A percentile compares a stretch with the other conserved stretches of the same genome.
These are phyloP conservation scores for Lactifluus echinatus DNA, from an alignment of 768 basidiomycete species.

Conservation along the genomic window DNA sequence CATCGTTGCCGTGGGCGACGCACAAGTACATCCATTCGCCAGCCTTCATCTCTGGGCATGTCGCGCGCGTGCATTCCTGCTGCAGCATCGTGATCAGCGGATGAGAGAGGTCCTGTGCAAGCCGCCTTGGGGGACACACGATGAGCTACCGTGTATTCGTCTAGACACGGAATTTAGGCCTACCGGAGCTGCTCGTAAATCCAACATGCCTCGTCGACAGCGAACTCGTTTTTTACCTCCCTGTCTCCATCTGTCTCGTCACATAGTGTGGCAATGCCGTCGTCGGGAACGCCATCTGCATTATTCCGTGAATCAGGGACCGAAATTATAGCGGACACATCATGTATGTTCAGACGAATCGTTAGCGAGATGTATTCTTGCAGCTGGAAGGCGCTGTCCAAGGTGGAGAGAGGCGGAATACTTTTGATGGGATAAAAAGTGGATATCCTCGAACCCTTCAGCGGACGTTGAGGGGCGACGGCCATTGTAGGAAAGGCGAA, in stretches of 20 bases:
- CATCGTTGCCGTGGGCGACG: conserved; percentile 87
- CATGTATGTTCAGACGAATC: conserved; percentile 79
- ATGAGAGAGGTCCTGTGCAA: conserved; percentile 81
- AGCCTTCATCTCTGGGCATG: conserved; percentile 98
- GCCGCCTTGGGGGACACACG: conserved; percentile 43
- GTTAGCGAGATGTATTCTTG: conserved; percentile 91
- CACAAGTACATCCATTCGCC: conserved; percentile 97
- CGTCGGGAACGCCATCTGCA: conserved; percentile 21
- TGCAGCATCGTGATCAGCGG: conserved; percentile 80
- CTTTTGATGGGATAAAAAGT: conserved; percentile 72
- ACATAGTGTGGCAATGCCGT: conserved; percentile 9
- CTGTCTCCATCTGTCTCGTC: conserved; percentile 30
- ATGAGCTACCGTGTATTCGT: background rate
- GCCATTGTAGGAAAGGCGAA: conserved; percentile 5
- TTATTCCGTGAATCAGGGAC: conserved; percentile 41
- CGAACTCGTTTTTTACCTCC: conserved; percentile 38
- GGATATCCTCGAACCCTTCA: conserved; percentile 69
- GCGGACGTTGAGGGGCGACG: conserved; percentile 48
- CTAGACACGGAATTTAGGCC: conserved; percentile 12
- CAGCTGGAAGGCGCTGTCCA: conserved; percentile 90
- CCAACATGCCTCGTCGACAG: conserved; percentile 80
- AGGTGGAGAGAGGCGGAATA: conserved; percentile 57
- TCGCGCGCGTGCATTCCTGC: conserved; percentile 74
- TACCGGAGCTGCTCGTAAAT: conserved; percentile 62
- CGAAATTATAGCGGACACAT: conserved; percentile 73